Percentiles rank a stretch among this genome's conserved stretches.
phyloP scores from a whole-genome alignment of 805 yeast genomes.

The Lachancea nothofagi region DNA sequence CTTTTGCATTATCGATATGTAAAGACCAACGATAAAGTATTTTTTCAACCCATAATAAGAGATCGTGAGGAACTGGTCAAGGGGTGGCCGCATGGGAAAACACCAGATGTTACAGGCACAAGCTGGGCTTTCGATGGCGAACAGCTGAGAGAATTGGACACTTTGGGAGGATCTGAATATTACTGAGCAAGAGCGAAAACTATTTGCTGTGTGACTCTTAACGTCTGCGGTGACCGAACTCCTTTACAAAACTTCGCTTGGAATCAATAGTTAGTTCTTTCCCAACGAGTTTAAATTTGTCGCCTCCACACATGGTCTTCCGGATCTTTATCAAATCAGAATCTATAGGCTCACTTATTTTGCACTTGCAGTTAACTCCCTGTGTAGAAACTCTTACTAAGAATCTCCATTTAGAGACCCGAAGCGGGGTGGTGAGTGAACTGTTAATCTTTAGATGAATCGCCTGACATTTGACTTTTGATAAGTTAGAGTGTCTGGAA shows the following conservation, averaged over 20 bases:
- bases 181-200: neutral
- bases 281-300: slow-evolving; percentile 47
- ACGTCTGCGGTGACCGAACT: slow-evolving; percentile 21
- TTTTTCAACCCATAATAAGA: slow-evolving; percentile 20
- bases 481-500: neutral
- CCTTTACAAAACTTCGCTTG: slow-evolving; percentile 41
- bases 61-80: slow-evolving; percentile 15
- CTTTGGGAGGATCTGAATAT: slow-evolving; percentile 1
- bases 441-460: slow-evolving; percentile 29
- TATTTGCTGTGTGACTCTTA: neutral
- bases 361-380: slow-evolving; percentile 20
- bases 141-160: slow-evolving; percentile 1
- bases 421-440: slow-evolving; percentile 33
- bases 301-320: slow-evolving; percentile 37
- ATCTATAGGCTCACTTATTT: slow-evolving; percentile 22
- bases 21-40: slow-evolving; percentile 28
- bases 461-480: slow-evolving; percentile 17
- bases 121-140: slow-evolving; percentile 22
- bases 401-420: slow-evolving; percentile 10
- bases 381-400: slow-evolving; percentile 19
- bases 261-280: slow-evolving; percentile 38
- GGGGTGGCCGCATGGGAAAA: slow-evolving; percentile 25
- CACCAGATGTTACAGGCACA: slow-evolving; percentile 21
- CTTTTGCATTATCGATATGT: slow-evolving; percentile 27
- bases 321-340: slow-evolving; percentile 27